Evolutionary conservation across 495 filamentous ascomycete genomes (phyloP).

Genomic region (Podospora pseudoanserina): DNA sequence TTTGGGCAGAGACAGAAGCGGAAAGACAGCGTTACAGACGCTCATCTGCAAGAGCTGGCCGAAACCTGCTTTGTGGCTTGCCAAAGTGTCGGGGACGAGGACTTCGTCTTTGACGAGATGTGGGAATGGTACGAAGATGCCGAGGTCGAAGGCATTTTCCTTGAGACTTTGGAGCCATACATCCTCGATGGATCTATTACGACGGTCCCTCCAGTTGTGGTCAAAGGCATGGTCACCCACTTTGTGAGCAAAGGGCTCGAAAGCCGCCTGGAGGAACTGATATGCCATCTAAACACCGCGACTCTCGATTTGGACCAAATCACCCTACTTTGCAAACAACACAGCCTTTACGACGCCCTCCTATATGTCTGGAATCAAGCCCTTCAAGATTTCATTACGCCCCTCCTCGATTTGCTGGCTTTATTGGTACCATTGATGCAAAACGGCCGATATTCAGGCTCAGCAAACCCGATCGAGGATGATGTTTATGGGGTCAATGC

Average conservation of each 20-base stretch:
- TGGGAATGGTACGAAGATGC: constrained; percentile 85
- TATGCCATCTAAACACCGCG: constrained; percentile 84
- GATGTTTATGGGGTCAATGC: constrained; percentile 60
- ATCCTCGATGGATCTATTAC: constrained; percentile 75
- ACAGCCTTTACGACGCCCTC: constrained; percentile 89
- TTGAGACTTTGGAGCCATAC: constrained; percentile 81
- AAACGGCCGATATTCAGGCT: constrained; percentile 39
- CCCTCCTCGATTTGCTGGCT: constrained; percentile 77
- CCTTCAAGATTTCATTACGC: constrained; percentile 82
- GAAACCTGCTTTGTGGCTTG: constrained; percentile 80
- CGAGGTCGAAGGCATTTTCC: constrained; percentile 67
- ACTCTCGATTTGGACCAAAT: constrained; percentile 95
- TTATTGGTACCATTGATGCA: constrained; percentile 60
- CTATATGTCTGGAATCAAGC: constrained; percentile 97
- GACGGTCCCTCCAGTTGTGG: constrained; percentile 71
- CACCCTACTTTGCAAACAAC: constrained; percentile 82
- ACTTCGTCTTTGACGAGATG: constrained; percentile 87
- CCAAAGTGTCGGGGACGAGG: constrained; percentile 65
- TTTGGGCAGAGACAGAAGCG: constrained; percentile 62
- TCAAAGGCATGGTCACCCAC: constrained; percentile 80
- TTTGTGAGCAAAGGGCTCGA: constrained; percentile 70
- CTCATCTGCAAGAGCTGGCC: constrained; percentile 72
- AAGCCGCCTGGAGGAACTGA: constrained; percentile 83
- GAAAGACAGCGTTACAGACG: constrained; percentile 48
- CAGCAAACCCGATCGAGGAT: constrained; percentile 39